Conservation (phyloP, 495 filamentous ascomycete species). For the Jackrogersella minutella region DNA sequence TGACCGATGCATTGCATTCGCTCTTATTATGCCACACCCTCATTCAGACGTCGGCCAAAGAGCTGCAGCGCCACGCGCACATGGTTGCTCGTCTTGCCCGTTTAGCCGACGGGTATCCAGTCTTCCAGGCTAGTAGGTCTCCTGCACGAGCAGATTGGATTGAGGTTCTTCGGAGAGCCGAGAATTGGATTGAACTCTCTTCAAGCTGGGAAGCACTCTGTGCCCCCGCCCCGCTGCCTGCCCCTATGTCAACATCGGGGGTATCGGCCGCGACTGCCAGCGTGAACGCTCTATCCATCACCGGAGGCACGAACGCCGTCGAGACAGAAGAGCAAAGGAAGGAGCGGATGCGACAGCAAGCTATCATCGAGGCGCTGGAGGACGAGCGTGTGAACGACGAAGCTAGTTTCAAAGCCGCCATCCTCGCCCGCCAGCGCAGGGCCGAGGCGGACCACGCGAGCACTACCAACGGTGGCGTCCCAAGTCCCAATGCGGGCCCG, state of each 20-base stretch:
- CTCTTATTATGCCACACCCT: constrained; percentile 76
- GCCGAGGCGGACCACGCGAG: constrained; percentile 49
- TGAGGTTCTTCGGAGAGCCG: constrained; percentile 70
- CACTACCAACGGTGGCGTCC: constrained; percentile 20
- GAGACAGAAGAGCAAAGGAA: constrained; percentile 57
- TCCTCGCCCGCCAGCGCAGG: constrained; percentile 65
- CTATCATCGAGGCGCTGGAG: constrained; percentile 68
- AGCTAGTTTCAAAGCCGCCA: constrained; percentile 66
- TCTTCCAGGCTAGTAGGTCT: constrained; percentile 76
- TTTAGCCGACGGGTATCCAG: constrained; percentile 78
- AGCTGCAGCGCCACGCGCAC: constrained; percentile 76
- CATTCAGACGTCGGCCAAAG: constrained; percentile 75
- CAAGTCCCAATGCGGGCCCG: constrained; percentile 47
- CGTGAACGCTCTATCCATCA: constrained; percentile 31
- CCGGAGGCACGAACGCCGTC: constrained; percentile 13
- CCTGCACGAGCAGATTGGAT: constrained; percentile 81
- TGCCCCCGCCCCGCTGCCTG: constrained; percentile 68
- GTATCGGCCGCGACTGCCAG: constrained; percentile 27
- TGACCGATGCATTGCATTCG: constrained; percentile 77
- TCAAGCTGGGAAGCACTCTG: constrained; percentile 75
- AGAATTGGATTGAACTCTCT: constrained; percentile 70
- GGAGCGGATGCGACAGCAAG: constrained; percentile 68
- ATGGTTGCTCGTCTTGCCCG: constrained; percentile 79
- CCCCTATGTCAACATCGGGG: constrained; percentile 44
- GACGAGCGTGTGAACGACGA: constrained; percentile 73